phyloP scores from a whole-genome alignment of 2,329 filamentous ascomycete genomes.

The Huntiella bhutanensis region DNA sequence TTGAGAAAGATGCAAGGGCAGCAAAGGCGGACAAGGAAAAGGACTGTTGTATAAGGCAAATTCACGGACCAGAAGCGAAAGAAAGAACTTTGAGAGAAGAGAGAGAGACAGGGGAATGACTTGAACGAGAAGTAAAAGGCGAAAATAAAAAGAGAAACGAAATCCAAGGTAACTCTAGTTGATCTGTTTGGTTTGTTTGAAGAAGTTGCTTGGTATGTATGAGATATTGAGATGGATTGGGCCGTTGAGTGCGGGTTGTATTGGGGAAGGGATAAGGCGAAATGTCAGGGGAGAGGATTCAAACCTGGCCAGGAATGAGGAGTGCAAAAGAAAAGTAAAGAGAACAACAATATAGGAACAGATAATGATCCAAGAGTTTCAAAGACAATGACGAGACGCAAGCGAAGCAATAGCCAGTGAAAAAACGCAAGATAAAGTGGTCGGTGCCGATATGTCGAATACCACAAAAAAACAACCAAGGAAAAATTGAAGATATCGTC shows the following conservation, averaged over 20 bases:
- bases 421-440: not conserved
- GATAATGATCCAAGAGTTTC: not conserved
- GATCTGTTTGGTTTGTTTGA: too few relatives aligned
- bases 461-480: not conserved
- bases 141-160: not conserved
- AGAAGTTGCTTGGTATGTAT: not conserved
- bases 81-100: not conserved
- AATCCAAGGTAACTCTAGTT: too few relatives aligned
- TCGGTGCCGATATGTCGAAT: not conserved
- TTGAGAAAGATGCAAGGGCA: conserved; percentile 1
- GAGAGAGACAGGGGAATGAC: conserved; percentile 3
- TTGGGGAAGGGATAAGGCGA: not conserved
- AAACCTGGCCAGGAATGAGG: not conserved
- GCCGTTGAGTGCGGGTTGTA: not conserved
- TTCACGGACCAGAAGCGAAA: not conserved
- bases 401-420: not conserved
- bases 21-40: not conserved
- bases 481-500: not conserved
- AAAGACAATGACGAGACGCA: not conserved
- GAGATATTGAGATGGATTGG: not conserved
- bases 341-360: not conserved
- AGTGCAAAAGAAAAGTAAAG: conserved; percentile 1
- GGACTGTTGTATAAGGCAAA: not conserved
- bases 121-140: not conserved
- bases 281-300: not conserved